These are phyloP conservation scores for Lasiosphaeria miniovina DNA, from an alignment of 495 filamentous ascomycete species.

Conservation along the genomic window DNA sequence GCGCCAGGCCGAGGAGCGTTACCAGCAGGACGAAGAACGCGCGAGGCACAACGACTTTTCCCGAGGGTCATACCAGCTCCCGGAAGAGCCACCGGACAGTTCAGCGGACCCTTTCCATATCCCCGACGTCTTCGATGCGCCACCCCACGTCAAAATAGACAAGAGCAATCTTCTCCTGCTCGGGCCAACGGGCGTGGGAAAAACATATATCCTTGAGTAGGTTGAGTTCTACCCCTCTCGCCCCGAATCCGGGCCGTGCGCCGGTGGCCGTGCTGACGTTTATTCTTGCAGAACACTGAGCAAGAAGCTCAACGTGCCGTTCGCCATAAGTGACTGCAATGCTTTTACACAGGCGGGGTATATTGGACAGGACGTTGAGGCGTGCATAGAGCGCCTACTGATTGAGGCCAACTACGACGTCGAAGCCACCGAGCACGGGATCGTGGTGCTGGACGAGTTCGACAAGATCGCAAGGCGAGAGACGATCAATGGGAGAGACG, in stretches of 20 bases:
- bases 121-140: conserved; percentile 43
- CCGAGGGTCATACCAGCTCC: conserved; percentile 34
- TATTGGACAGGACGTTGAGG: conserved; percentile 93
- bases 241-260: background rate
- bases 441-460: conserved; percentile 93
- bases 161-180: conserved; percentile 95
- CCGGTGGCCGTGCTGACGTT: conserved; percentile 11
- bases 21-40: conserved; percentile 65
- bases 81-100: conserved; percentile 17
- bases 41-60: conserved; percentile 67
- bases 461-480: conserved; percentile 81
- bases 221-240: background rate
- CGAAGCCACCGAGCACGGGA: conserved; percentile 80
- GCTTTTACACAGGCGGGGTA: conserved; percentile 97
- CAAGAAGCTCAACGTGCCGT: conserved; percentile 79
- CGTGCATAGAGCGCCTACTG: conserved; percentile 84
- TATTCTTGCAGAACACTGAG: conserved; percentile 39
- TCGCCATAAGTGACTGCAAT: conserved; percentile 96
- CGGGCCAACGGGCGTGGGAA: conserved; percentile 92
- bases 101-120: conserved; percentile 36
- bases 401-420: conserved; percentile 90
- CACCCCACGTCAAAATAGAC: conserved; percentile 73
- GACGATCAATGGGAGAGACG: conserved; percentile 63
- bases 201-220: conserved; percentile 86
- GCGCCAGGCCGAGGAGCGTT: conserved; percentile 30